Evolutionary conservation across 164 flowering plant genomes (phyloP).

Genomic region (Vitis rupestris): DNA sequence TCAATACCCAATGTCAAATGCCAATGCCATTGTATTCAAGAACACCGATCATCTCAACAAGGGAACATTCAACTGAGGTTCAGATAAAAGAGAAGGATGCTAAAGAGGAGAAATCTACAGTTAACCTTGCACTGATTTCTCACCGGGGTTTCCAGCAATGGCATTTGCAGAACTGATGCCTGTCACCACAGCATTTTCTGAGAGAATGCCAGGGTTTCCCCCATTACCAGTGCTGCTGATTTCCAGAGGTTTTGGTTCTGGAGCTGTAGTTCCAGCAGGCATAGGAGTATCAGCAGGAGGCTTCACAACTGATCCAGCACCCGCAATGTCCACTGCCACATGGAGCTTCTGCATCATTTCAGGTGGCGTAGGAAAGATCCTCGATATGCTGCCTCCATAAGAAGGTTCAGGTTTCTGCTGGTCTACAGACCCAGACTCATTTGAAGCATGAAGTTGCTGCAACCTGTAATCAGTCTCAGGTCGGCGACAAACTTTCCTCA

Average conservation of each 20-base stretch:
- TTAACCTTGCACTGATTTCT: conserved; percentile 7
- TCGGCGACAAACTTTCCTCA: conserved; percentile 88
- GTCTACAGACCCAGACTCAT: conserved; percentile 32
- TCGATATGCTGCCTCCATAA: conserved; percentile 15
- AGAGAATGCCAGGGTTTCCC: conserved; percentile 11
- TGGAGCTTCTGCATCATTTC: conserved; percentile 25
- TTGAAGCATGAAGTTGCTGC: conserved; percentile 70
- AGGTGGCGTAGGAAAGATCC: conserved; percentile 15
- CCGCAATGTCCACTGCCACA: conserved; percentile 1
- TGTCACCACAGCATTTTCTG: conserved; percentile 5
- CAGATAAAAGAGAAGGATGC: no score
- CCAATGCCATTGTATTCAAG: no score
- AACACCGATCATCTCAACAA: no score
- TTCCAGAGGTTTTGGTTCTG: conserved; percentile 18
- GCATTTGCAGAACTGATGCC: conserved; percentile 3
- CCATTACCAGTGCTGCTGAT: conserved; percentile 3
- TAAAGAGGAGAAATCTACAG: no score
- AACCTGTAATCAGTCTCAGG: conserved; percentile 92
- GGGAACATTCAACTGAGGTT: no score
- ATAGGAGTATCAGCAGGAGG: conserved; percentile 10
- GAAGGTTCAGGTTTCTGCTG: conserved; percentile 33
- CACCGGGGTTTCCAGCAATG: neutral
- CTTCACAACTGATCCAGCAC: no score
- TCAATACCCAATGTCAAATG: no score
- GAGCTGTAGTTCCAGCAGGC: neutral